These are phyloP conservation scores for Tricholoma hemisulphureum DNA, from an alignment of 768 basidiomycete genomes.

Conservation along the genomic window DNA sequence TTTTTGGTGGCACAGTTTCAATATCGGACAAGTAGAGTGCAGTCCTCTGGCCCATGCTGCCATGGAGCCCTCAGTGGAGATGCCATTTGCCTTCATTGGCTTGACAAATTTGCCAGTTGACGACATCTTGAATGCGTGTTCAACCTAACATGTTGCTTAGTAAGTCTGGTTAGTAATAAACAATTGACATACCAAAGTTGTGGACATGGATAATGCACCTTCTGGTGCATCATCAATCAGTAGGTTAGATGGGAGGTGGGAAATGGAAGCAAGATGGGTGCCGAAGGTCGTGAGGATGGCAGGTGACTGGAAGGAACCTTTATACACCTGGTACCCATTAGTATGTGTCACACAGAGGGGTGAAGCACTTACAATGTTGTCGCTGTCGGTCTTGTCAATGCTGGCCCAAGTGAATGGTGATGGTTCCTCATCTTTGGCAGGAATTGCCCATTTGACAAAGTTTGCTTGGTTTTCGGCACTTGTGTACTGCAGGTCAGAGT, in stretches of 20 bases:
- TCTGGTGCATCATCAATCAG: neutral
- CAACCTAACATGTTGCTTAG: slow-evolving; percentile 4
- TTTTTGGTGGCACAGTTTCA: neutral
- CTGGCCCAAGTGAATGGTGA: neutral
- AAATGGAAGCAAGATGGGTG: neutral
- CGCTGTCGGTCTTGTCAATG: neutral
- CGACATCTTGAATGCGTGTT: neutral
- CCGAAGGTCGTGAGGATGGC: slow-evolving; percentile 1
- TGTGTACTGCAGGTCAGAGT: neutral
- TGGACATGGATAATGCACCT: neutral
- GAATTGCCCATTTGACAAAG: neutral
- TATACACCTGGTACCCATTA: neutral
- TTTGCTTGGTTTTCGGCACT: neutral
- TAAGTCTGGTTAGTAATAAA: neutral
- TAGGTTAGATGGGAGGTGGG: neutral
- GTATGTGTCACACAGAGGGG: neutral
- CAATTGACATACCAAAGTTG: neutral
- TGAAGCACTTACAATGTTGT: slow-evolving; percentile 1
- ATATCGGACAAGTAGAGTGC: slow-evolving; percentile 1
- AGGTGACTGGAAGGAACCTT: neutral
- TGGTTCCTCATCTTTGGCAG: neutral
- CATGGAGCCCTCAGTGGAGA: neutral
- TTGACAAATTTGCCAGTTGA: slow-evolving; percentile 1
- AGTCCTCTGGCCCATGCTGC: neutral
- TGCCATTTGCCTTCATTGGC: neutral